phyloP scores from a whole-genome alignment of 768 basidiomycete species.

The Leccinum subgranulosum region DNA sequence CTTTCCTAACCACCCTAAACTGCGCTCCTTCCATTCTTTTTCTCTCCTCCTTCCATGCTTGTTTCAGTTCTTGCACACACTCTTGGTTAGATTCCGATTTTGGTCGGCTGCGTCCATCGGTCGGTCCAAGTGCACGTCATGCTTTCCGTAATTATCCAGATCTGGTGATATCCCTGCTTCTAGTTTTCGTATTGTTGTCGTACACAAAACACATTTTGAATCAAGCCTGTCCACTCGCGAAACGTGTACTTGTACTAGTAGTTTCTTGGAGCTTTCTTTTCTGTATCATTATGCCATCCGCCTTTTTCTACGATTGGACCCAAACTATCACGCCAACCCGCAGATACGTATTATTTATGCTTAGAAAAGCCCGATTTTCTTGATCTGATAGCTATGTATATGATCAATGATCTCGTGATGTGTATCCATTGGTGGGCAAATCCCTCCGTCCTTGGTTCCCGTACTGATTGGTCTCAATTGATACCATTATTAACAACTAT shows the following conservation, averaged over 20 bases:
- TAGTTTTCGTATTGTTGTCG: constrained; percentile 24
- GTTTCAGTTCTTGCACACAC: constrained; percentile 21
- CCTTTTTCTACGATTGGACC: constrained; percentile 12
- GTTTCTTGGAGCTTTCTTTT: constrained; percentile 27
- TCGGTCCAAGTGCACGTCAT: constrained; percentile 3
- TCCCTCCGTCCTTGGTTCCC: constrained; percentile 2
- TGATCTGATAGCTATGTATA: constrained; percentile 16
- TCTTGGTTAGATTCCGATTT: constrained; percentile 18
- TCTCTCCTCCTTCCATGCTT: constrained; percentile 4
- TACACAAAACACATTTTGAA: constrained; percentile 15
- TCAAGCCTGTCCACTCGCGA: constrained; percentile 4
- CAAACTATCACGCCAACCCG: constrained; percentile 1
- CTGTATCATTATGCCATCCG: constrained; percentile 27
- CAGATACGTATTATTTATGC: constrained; percentile 19
- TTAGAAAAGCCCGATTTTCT: constrained; percentile 18
- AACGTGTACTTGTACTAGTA: constrained; percentile 24
- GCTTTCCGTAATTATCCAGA: constrained; percentile 18
- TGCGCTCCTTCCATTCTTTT: constrained; percentile 8
- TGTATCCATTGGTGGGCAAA: constrained; percentile 13
- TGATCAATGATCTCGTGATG: constrained; percentile 23
- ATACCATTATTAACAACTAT: background rate
- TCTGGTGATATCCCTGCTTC: constrained; percentile 14
- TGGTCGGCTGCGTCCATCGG: constrained; percentile 7
- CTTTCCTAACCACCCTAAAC: background rate
- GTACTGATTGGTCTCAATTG: constrained; percentile 5